Evolutionary conservation across 1,284 basidiomycete species (phyloP).

Genomic region (Erythrobasidium hasegawianum): DNA sequence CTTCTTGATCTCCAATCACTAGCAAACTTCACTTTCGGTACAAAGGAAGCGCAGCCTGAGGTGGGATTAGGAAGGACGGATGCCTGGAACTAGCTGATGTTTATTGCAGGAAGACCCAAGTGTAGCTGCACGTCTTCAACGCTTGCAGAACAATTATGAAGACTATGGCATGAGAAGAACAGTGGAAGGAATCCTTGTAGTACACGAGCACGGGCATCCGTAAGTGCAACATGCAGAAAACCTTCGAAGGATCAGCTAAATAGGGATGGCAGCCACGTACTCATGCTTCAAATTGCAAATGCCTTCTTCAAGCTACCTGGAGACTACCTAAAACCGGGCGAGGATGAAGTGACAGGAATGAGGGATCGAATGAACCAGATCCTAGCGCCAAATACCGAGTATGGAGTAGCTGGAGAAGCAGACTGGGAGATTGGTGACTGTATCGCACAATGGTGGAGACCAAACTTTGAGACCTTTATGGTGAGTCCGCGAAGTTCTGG

Average conservation of each 20-base stretch:
- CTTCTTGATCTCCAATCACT: neutral
- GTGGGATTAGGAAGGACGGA: neutral
- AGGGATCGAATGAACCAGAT: constrained; percentile 82
- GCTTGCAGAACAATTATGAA: constrained; percentile 88
- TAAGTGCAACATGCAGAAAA: constrained; percentile 5
- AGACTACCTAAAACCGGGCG: constrained; percentile 94
- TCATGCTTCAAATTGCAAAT: constrained; percentile 97
- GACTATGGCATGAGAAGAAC: constrained; percentile 62
- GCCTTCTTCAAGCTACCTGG: constrained; percentile 99
- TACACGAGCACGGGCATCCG: constrained; percentile 60
- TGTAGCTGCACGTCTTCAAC: constrained; percentile 35
- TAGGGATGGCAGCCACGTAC: constrained; percentile 84
- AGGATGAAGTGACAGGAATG: constrained; percentile 85
- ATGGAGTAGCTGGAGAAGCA: constrained; percentile 34
- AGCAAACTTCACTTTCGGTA: constrained; percentile 38
- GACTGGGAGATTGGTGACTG: constrained; percentile 96
- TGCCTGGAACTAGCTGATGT: neutral
- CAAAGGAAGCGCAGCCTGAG: constrained; percentile 35
- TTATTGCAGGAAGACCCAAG: constrained; percentile 36
- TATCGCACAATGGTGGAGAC: constrained; percentile 93
- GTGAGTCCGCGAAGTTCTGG: constrained; percentile 55
- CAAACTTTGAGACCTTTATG: constrained; percentile 97
- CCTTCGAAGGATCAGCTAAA: neutral
- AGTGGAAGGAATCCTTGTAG: constrained; percentile 85
- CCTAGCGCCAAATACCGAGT: constrained; percentile 62